Evolutionary conservation across 495 filamentous ascomycete species (phyloP).

Genomic region (Lichenothelia convexa): DNA sequence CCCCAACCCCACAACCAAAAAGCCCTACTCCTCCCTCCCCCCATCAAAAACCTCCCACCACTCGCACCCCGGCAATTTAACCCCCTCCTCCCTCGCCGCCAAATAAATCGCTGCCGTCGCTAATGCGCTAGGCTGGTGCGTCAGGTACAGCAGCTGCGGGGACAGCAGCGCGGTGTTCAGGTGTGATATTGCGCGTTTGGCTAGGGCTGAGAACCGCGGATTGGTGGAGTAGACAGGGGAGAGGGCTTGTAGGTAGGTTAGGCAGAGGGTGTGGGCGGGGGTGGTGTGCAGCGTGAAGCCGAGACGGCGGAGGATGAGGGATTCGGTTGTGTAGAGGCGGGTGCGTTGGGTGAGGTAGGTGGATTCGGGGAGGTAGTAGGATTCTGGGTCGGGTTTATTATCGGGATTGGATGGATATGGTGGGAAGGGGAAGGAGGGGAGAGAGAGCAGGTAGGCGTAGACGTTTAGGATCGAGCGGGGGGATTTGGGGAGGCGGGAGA

Average conservation of each 20-base stretch:
- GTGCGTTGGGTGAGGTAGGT: conserved; percentile 43
- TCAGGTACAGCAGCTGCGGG: conserved; percentile 78
- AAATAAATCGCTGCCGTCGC: conserved; percentile 83
- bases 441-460: conserved; percentile 62
- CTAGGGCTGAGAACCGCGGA: conserved; percentile 24
- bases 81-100: conserved; percentile 57
- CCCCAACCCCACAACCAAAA: conserved; percentile 78
- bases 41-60: conserved; percentile 99
- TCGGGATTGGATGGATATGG: conserved; percentile 23
- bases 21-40: conserved; percentile 89
- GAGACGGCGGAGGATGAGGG: conserved; percentile 52
- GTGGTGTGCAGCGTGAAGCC: conserved; percentile 70
- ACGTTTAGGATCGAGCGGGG: conserved; percentile 68
- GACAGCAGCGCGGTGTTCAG: conserved; percentile 70
- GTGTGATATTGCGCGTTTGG: conserved; percentile 47
- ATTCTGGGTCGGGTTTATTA: conserved; percentile 30
- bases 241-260: conserved; percentile 86
- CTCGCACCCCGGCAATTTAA: conserved; percentile 58
- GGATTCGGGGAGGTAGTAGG: conserved; percentile 58
- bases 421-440: conserved; percentile 42
- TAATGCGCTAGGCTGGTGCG: conserved; percentile 70
- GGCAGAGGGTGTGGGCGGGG: conserved; percentile 68
- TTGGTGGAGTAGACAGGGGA: conserved; percentile 33
- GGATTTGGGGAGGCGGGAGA: conserved; percentile 55
- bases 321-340: conserved; percentile 50